Base-by-base conservation (phyloP, 495 filamentous ascomycete species). In the Aspergillus baeticus region DNA sequence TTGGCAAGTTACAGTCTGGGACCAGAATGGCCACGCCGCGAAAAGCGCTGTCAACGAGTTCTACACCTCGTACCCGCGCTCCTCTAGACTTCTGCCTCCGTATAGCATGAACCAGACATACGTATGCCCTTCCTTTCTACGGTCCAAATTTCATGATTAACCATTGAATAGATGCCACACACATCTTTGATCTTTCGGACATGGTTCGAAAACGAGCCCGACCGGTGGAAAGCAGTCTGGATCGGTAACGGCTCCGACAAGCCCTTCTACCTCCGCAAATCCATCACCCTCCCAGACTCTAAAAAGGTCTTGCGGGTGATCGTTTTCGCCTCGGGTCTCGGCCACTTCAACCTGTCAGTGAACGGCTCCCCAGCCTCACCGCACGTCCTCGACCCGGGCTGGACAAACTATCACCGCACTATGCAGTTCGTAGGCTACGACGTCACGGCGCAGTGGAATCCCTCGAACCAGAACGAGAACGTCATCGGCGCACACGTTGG, bases 41-140 rank as follows among this genome's bases (percentile, higher is more conserved):
- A 55, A 59, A 8, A 64, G 63, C 18, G 37, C 59, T 0, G 31
- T 58, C 14, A 65, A 69, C 29, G 47, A 69, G 26, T 66, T 69
- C 36, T 69, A 64, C 42, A 66, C 63, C 2, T 58, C 54, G 17
- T 64, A 64, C 39, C 58, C 66, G 2, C 54, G 59, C 6, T 61
- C 63, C 7, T 46, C 44, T 13, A 34, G 44, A 15, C 63, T 64
- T 7, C 41, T 69, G 22, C 66, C 66, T 13, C 66, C 66, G 0
- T 69, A 69, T 31, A 66, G 63, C 41, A 69, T 69, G 66, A 69
- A 69, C 48, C 66, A 69, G 35, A 66, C 63, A 10, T 69, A 69
- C 49, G 44, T 47, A 31, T 1, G 44, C 26, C 26, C 8, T 8
- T 29, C 26, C 8, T 29, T 8, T 29, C 26, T 29, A 3, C 26